phyloP scores from a whole-genome alignment of 208 protist genomes.

The Novymonas esmeraldas region DNA sequence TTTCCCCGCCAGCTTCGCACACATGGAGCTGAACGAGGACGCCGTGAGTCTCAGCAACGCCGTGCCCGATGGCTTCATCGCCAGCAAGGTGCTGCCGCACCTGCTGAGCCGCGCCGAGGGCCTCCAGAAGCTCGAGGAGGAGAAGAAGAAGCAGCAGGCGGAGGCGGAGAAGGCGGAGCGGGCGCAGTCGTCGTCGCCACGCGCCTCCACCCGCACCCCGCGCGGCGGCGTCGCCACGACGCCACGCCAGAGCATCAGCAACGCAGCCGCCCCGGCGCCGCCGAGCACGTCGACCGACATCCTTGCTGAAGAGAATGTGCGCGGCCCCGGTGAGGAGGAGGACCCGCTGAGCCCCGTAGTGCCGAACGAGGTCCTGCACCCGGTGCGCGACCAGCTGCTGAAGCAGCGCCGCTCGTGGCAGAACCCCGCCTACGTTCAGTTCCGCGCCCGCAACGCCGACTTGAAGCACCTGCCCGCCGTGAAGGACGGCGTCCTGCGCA shows the following conservation, averaged over 20 bases:
- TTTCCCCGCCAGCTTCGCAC: constrained; percentile 66
- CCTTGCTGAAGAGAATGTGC: constrained; percentile 39
- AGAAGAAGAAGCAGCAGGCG: constrained; percentile 41
- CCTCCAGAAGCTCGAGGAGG: constrained; percentile 52
- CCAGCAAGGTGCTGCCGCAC: constrained; percentile 55
- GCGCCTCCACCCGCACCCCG: constrained; percentile 30
- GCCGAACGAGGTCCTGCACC: constrained; percentile 53
- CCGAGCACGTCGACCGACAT: constrained; percentile 23
- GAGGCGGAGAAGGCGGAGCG: constrained; percentile 26
- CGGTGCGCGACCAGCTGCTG: constrained; percentile 59
- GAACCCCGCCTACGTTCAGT: constrained; percentile 46
- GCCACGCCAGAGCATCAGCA: constrained; percentile 11
- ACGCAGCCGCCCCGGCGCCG: constrained; percentile 1
- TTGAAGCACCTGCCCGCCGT: constrained; percentile 60
- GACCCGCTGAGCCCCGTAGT: constrained; percentile 70
- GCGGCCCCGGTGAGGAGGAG: constrained; percentile 62
- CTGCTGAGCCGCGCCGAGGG: constrained; percentile 66
- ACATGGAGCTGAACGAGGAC: constrained; percentile 79
- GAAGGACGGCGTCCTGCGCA: constrained; percentile 69
- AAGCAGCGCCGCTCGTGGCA: constrained; percentile 45
- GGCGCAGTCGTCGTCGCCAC: constrained; percentile 43
- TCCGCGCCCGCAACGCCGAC: constrained; percentile 41
- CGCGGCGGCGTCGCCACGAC: constrained; percentile 31
- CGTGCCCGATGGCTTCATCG: constrained; percentile 62
- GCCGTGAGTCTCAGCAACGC: constrained; percentile 57